Conservation (phyloP, 2,329 filamentous ascomycete species). For the Samsoniella hepiali region DNA sequence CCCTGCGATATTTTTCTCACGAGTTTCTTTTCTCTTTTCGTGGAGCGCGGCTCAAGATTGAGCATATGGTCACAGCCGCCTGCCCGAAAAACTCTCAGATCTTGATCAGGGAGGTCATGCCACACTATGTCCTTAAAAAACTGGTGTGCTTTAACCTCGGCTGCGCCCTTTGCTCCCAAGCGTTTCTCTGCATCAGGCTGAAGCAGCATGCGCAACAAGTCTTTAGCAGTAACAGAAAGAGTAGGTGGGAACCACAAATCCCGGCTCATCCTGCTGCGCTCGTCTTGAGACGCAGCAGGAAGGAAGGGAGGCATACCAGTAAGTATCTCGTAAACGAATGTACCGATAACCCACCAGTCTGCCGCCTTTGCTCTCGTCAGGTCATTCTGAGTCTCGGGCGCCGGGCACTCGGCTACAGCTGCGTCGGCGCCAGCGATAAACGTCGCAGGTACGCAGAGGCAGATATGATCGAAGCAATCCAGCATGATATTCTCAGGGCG, state of each 20-base stretch:
- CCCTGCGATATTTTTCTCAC: too few species aligned
- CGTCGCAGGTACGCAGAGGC: slow-evolving; percentile 1
- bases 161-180: not conserved
- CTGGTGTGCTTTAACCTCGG: too few species aligned
- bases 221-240: slow-evolving; percentile 3
- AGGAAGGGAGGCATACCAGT: slow-evolving; percentile 1
- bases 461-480: slow-evolving; percentile 5
- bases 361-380: not conserved
- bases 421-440: not conserved
- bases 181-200: not conserved
- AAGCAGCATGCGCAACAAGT: not conserved
- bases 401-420: not conserved
- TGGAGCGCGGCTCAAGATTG: not conserved
- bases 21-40: too few species aligned
- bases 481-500: slow-evolving; percentile 6
- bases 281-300: not conserved
- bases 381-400: not conserved
- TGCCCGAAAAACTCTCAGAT: not conserved
- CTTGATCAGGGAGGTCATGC: not conserved
- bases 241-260: not conserved
- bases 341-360: slow-evolving; percentile 9
- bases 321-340: not conserved
- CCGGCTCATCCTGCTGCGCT: not conserved
- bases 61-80: not conserved
- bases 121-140: slow-evolving; percentile 5